Conservation (phyloP, 148 eudicot genomes). For the Amaranthus hypochondriacus region DNA sequence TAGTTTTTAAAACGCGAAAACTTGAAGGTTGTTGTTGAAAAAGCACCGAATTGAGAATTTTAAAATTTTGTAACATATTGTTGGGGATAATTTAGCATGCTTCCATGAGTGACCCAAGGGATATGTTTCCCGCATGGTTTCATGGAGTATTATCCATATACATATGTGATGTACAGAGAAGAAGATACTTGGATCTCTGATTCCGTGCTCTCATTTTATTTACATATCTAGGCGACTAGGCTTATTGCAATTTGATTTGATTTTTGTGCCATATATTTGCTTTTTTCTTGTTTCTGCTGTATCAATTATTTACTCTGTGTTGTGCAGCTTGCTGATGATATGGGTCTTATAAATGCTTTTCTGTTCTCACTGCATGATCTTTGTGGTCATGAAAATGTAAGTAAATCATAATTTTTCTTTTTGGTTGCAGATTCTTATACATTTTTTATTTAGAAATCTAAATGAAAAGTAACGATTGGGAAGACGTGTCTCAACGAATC, state of each 20-base stretch:
- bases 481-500: no score
- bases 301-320: slow-evolving; percentile 1
- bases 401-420: slow-evolving; percentile 4
- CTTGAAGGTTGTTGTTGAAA: no score
- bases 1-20: no score
- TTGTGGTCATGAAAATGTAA: slow-evolving; percentile 35
- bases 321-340: slow-evolving; percentile 33
- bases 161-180: neutral
- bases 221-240: neutral
- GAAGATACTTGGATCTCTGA: neutral
- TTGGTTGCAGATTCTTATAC: slow-evolving; percentile 6
- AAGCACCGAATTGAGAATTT: no score
- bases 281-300: neutral
- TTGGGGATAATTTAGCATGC: no score
- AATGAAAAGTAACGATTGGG: no score
- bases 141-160: neutral
- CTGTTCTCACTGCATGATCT: slow-evolving; percentile 33
- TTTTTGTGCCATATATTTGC: neutral
- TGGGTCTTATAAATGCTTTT: slow-evolving; percentile 26
- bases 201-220: neutral
- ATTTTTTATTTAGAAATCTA: neutral
- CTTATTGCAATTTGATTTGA: slow-evolving; percentile 5
- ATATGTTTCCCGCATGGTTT: neutral
- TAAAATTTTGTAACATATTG: no score
- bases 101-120: neutral